Base-by-base conservation (phyloP, 2,329 filamentous ascomycete genomes). In the Biscogniauxia marginata region DNA sequence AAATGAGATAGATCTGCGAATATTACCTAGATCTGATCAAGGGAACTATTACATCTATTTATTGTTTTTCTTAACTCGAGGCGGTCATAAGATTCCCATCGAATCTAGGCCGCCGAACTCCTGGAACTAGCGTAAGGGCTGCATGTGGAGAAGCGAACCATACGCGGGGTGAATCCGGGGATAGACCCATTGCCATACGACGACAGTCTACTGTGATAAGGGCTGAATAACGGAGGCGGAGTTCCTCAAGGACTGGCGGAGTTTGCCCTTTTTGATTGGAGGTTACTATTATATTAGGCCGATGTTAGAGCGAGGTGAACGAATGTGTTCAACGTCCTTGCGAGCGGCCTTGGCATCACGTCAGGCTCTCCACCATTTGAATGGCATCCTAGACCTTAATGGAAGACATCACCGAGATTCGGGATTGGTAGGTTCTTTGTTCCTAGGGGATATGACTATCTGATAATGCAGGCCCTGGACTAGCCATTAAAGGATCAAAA, bases 121-220 rank as follows among this genome's bases (percentile, higher is more conserved):
- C 39, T 24, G 39, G 47, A 51, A 39, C 47, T 57, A 22, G 34
- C 22, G 55, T 50, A 30, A 56, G 55, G 56, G 54, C 44, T 57
- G 20, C 43, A 49, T 44, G 54, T 57, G 56, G 59, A 44, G 59
- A 56, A 55, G 22, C 44, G n/a, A 49, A 22, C 47, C 45, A 47
- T 39, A 39, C 46, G 59, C 56, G 59, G 59, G 54, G 54, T 56
- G 52, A 39, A 44, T 9, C 39, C 25, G 44, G 39, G 24, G 46
- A 52, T 53, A 43, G 23, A 50, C 25, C 49, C 53, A 52, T 50
- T 34, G 16, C 18, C 53, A 57, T 48, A 49, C n/a, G 25, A 49
- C 46, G 21, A 50, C 48, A 44, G 50, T 24, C 54, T 39, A 43
- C 49, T 34, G 16, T 34, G 22, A 49, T 49, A 16, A 56, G 45